Percentiles rank a stretch among this genome's conserved stretches.
Evolutionary conservation across 163 green algal genomes (phyloP).

Genomic region (Scenedesmus sp.): DNA sequence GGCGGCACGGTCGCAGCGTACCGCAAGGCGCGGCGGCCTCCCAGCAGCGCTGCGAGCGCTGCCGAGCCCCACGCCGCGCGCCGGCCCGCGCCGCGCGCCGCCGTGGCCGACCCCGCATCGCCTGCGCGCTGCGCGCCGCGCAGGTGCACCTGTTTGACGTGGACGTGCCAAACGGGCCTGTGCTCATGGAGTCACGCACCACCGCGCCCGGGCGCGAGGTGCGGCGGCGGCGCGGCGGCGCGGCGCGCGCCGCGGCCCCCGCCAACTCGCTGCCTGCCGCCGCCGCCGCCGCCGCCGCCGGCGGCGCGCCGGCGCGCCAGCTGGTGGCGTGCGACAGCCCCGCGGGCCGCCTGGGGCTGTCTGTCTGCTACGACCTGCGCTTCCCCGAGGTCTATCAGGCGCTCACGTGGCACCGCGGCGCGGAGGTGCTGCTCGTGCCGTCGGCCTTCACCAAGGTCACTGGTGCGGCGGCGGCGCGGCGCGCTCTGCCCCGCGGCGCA

Average conservation of each 20-base stretch:
- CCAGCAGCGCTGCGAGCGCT: not conserved
- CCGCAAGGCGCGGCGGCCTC: not conserved
- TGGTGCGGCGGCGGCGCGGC: conserved; percentile 44
- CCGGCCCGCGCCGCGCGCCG: too few species aligned
- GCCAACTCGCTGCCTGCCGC: not conserved
- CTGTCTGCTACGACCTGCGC: conserved; percentile 96
- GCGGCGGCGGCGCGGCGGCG: not conserved
- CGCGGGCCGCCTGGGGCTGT: conserved; percentile 83
- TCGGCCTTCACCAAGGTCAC: conserved; percentile 86
- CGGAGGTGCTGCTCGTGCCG: conserved; percentile 65
- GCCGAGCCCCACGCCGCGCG: too few species aligned
- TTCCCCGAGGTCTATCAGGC: conserved; percentile 96
- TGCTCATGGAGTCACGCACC: conserved; percentile 89
- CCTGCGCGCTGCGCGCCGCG: not conserved
- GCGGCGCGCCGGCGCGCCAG: too few species aligned
- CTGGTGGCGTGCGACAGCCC: conserved; percentile 81
- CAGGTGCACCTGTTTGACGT: conserved; percentile 98
- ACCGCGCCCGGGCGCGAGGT: conserved; percentile 79
- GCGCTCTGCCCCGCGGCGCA: too few species aligned
- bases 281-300: too few species aligned
- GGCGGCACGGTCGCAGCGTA: conserved; percentile 28
- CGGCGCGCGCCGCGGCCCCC: not conserved
- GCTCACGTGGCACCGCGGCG: conserved; percentile 71
- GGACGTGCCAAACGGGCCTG: conserved; percentile 83
- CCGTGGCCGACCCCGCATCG: not conserved